These are phyloP conservation scores for Sporothrix schenckii DNA, from an alignment of 2,329 filamentous ascomycete genomes.

Conservation along the genomic window DNA sequence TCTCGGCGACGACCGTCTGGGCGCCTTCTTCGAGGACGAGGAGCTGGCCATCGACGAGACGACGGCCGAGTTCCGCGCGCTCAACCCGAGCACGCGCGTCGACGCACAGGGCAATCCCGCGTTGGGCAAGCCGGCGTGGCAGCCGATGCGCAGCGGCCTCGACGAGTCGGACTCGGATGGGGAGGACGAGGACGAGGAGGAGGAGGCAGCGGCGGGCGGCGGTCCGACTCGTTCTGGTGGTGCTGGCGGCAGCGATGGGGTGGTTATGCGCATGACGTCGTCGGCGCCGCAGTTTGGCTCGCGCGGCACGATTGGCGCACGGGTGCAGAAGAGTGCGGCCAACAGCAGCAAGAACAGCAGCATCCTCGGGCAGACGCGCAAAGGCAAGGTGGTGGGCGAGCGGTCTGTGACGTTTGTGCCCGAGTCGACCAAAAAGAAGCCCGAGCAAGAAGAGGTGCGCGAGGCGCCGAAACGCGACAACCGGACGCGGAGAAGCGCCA, in stretches of 20 bases:
- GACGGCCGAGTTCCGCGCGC: slow-evolving; percentile 79
- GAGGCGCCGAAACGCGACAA: slow-evolving; percentile 45
- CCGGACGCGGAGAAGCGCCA: slow-evolving; percentile 67
- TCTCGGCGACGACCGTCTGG: slow-evolving; percentile 84
- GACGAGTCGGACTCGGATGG: slow-evolving; percentile 46
- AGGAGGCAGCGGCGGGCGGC: slow-evolving; percentile 43
- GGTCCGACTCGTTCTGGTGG: slow-evolving; percentile 35
- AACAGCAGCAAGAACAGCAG: slow-evolving; percentile 36
- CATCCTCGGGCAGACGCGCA: slow-evolving; percentile 33
- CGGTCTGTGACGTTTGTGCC: slow-evolving; percentile 75
- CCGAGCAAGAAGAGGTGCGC: slow-evolving; percentile 41
- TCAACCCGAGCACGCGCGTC: slow-evolving; percentile 83
- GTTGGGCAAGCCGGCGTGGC: slow-evolving; percentile 50
- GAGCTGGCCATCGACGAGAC: slow-evolving; percentile 91
- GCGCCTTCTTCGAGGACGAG: slow-evolving; percentile 85
- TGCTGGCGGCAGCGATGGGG: slow-evolving; percentile 38
- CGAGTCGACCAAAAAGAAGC: slow-evolving; percentile 56
- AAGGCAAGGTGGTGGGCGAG: slow-evolving; percentile 60
- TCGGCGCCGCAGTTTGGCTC: slow-evolving; percentile 64
- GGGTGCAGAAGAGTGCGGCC: slow-evolving; percentile 51
- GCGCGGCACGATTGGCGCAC: slow-evolving; percentile 58
- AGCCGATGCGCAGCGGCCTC: slow-evolving; percentile 45
- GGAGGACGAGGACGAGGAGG: slow-evolving; percentile 50
- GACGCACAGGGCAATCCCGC: slow-evolving; percentile 45
- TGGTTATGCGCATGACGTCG: slow-evolving; percentile 70